Conservation (phyloP, 2,329 filamentous ascomycete genomes). For the Akanthomyces muscarius region DNA sequence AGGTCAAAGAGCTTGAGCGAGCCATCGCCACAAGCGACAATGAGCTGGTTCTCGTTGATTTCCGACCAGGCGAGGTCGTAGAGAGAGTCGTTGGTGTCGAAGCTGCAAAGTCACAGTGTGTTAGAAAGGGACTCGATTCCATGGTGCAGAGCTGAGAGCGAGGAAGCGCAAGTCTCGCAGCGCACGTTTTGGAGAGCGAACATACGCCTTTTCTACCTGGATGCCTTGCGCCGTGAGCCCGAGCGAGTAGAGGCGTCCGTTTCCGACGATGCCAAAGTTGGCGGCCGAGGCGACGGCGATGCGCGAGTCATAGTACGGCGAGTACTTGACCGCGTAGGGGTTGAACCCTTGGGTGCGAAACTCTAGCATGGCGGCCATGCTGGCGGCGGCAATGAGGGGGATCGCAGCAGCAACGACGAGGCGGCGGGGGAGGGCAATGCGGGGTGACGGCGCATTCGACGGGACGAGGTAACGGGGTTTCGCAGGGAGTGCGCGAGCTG, state of each 20-base stretch:
- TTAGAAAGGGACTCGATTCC: neutral
- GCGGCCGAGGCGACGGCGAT: constrained; percentile 86
- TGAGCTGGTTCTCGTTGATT: constrained; percentile 89
- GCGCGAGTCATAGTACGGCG: constrained; percentile 93
- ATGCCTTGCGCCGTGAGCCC: constrained; percentile 80
- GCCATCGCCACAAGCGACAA: constrained; percentile 87
- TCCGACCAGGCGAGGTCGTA: constrained; percentile 97
- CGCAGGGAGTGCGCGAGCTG: neutral
- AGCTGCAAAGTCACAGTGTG: constrained; percentile 46
- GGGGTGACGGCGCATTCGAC: constrained; percentile 4
- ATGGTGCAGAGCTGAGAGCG: neutral
- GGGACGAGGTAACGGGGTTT: neutral
- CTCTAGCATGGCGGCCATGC: constrained; percentile 73
- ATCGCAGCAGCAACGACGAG: neutral
- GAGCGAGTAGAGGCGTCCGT: constrained; percentile 83
- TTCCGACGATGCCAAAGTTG: constrained; percentile 96
- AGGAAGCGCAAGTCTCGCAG: neutral
- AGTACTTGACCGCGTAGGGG: constrained; percentile 96
- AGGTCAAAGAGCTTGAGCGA: constrained; percentile 93
- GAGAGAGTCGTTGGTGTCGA: constrained; percentile 94
- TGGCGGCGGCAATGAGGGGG: constrained; percentile 17
- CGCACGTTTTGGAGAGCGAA: neutral
- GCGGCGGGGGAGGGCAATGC: neutral
- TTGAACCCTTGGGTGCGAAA: constrained; percentile 93
- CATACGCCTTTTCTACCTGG: constrained; percentile 74